Evolutionary conservation across 2,329 filamentous ascomycete genomes (phyloP).

Genomic region (Macrophomina phaseolina): DNA sequence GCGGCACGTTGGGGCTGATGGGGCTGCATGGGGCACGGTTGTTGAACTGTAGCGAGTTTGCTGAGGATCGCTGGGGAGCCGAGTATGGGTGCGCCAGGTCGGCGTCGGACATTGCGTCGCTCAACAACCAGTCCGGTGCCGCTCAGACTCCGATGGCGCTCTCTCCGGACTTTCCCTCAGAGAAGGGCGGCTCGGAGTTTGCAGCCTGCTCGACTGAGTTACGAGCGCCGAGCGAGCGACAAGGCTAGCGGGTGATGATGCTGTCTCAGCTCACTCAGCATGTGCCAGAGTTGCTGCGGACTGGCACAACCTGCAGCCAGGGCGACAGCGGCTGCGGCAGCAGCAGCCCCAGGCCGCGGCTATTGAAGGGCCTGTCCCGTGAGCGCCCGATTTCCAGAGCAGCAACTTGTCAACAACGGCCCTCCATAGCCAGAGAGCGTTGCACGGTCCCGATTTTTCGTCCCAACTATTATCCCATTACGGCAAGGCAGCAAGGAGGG

Average conservation of each 20-base stretch:
- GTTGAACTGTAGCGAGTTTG: slow-evolving; percentile 22
- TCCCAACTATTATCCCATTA: slow-evolving; percentile 18
- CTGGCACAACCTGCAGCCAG: background rate
- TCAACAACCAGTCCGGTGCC: slow-evolving; percentile 15
- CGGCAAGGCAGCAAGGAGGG: slow-evolving; percentile 8
- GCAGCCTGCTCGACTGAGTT: background rate
- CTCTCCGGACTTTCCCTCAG: slow-evolving; percentile 7
- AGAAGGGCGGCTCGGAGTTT: background rate
- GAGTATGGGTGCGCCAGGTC: slow-evolving; percentile 19
- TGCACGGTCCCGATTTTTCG: slow-evolving; percentile 17
- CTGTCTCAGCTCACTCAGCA: slow-evolving; percentile 23
- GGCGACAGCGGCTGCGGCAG: background rate
- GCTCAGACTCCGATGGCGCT: slow-evolving; percentile 19
- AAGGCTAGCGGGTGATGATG: slow-evolving; percentile 4
- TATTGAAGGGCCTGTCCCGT: slow-evolving; percentile 3
- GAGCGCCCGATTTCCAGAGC: background rate
- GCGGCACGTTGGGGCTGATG: slow-evolving; percentile 26
- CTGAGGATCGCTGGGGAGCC: slow-evolving; percentile 27
- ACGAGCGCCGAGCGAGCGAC: slow-evolving; percentile 2
- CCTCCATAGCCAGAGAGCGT: background rate
- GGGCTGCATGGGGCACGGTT: slow-evolving; percentile 20
- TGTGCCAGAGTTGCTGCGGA: slow-evolving; percentile 1
- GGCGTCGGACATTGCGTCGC: slow-evolving; percentile 25
- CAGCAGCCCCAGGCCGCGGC: slow-evolving; percentile 2
- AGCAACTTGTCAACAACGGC: slow-evolving; percentile 18